Base-by-base conservation (phyloP, 2,329 filamentous ascomycete genomes). In the Venturia carpophila region DNA sequence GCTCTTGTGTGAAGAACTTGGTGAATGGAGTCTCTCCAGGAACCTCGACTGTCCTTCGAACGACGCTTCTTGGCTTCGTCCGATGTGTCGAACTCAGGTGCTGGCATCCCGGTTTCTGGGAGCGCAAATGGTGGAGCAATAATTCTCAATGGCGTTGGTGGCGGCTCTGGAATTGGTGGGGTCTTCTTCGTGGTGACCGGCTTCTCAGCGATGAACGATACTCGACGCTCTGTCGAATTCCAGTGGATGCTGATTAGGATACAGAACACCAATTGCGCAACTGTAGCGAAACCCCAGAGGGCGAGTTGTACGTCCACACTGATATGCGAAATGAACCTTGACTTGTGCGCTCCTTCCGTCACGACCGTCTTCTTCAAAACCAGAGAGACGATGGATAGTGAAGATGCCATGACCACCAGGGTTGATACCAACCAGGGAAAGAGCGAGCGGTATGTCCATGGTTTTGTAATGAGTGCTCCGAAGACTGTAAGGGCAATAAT, bases 91-190 rank as follows among this genome's bases (percentile, higher is more conserved):
- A 37, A 52, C 9, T 47, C 42, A 9, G 61, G 61, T 34, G 61
- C 34, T 13, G 45, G 45, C 30, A 34, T 52, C 34, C 30, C 30
- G 27, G 61, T 39, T n/a, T 52, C 61, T 15, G 60, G 60, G 5
- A 63, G 61, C n/a, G 42, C 61, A 39, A 30, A 63, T 19, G 39
- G 61, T 41, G 61, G 61, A 47, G 45, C 61, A 39, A 63, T 45
- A n/a, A 63, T 63, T 24, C 61, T 41, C 41, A 63, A 39, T 15
- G 42, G 42, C 41, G 45, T 63, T 15, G 61, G 61, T 24, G 42
- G 61, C 34, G 61, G 39, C 24, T 37, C 19, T 30, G 61, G 42
- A 10, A 39, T n/a, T 34, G 41, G 27, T 11, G 42, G 61, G 1
- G 61, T 30, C 61, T 47, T 45, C 24, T 19, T 63, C 3, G 39